phyloP scores from a whole-genome alignment of 2,329 filamentous ascomycete genomes.

The Fusarium fracticaudum region DNA sequence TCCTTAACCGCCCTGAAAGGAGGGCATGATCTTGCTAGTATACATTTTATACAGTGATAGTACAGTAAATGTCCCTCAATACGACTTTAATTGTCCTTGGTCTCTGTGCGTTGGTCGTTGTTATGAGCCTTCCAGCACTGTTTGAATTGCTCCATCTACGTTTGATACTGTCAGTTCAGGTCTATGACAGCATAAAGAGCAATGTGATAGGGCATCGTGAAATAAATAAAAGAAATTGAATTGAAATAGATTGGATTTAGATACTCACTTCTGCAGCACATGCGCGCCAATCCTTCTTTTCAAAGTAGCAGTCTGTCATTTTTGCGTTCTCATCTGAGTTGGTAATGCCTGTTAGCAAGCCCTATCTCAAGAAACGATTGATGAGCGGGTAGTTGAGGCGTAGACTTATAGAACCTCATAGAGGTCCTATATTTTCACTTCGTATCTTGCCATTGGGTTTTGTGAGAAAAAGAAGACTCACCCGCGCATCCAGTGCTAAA shows the following conservation, averaged over 20 bases:
- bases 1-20: neutral
- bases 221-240: neutral
- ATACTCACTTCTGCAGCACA: conserved; percentile 87
- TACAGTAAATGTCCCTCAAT: neutral
- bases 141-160: conserved; percentile 87
- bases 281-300: conserved; percentile 93
- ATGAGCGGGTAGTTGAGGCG: neutral
- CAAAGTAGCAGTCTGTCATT: conserved; percentile 95
- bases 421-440: neutral
- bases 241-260: fast-evolving
- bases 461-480: conserved; percentile 53
- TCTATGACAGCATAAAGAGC: neutral
- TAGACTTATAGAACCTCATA: neutral
- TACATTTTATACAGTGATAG: neutral
- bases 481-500: conserved; percentile 95
- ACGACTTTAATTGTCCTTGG: conserved; percentile 67
- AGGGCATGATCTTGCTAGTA: neutral
- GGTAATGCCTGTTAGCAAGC: conserved; percentile 4
- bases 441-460: neutral
- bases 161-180: conserved; percentile 50
- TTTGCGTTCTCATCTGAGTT: conserved; percentile 81
- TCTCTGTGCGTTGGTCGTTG: conserved; percentile 83
- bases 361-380: neutral
- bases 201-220: neutral
- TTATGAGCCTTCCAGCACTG: conserved; percentile 91